Evolutionary conservation across 2,329 filamentous ascomycete species (phyloP).

Genomic region (Alternaria viburni): DNA sequence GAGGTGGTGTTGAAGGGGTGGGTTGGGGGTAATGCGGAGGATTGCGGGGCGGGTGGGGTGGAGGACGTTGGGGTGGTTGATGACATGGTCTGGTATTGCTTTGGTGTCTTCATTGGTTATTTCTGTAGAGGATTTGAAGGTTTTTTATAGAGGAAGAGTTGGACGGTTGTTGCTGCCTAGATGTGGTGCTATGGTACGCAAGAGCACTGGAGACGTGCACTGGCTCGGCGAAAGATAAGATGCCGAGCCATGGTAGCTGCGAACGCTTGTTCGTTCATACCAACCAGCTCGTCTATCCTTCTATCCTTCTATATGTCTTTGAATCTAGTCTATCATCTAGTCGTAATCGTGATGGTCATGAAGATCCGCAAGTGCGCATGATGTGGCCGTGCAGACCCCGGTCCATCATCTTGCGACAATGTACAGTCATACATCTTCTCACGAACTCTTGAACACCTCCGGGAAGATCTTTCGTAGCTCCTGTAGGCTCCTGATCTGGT

Average conservation of each 20-base stretch:
- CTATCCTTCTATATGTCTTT: not conserved
- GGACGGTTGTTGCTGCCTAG: not conserved
- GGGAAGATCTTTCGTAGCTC: conserved; percentile 80
- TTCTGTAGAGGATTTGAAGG: not conserved
- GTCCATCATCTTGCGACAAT: not conserved
- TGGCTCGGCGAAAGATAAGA: not conserved
- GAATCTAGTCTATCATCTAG: not conserved
- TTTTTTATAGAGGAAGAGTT: not conserved
- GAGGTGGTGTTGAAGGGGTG: conserved; percentile 8
- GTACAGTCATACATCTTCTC: not conserved
- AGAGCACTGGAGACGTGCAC: not conserved
- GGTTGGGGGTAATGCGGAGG: conserved; percentile 37
- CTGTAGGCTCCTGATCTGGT: conserved; percentile 76
- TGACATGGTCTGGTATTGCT: conserved; percentile 49
- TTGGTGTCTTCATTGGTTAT: conserved; percentile 27
- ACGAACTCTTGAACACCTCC: conserved; percentile 76
- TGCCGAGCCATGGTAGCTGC: not conserved
- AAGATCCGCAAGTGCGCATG: not conserved
- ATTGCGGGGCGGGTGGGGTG: conserved; percentile 33
- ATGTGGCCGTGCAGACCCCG: not conserved
- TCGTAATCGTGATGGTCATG: not conserved
- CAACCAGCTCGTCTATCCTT: not conserved
- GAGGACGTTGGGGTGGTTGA: conserved; percentile 17
- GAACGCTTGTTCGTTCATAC: not conserved
- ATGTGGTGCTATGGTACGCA: not conserved